Evolutionary conservation across 2,329 filamentous ascomycete species (phyloP).

Genomic region (Nigrospora oryzae): DNA sequence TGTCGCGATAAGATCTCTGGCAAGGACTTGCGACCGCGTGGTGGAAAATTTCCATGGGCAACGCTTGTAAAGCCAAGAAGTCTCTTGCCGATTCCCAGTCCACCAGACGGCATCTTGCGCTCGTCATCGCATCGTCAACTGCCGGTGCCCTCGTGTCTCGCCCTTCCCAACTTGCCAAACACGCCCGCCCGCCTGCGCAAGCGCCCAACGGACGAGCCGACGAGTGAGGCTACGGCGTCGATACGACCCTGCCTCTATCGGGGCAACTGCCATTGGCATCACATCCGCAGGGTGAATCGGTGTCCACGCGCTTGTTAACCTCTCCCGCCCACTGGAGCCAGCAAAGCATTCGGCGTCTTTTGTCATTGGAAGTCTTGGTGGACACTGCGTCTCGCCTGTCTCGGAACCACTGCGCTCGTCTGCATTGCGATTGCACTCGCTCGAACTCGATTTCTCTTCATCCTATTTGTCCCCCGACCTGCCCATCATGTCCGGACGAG

Average conservation of each 20-base stretch:
- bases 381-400: neutral
- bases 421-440: no score
- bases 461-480: slow-evolving; percentile 7
- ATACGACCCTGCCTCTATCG: no score
- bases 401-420: neutral
- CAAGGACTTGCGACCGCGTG: no score
- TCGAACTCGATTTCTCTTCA: neutral
- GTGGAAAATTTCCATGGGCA: slow-evolving; percentile 2
- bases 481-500: slow-evolving; percentile 33
- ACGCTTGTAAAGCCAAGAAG: neutral
- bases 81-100: neutral
- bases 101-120: neutral
- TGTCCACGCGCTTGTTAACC: no score
- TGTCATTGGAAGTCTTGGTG: slow-evolving; percentile 1
- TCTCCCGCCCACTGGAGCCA: slow-evolving; percentile 1
- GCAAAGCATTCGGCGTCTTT: neutral
- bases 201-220: no score
- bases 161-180: no score
- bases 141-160: no score
- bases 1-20: no score
- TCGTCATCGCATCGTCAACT: neutral
- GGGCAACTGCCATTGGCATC: no score
- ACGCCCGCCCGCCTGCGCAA: no score
- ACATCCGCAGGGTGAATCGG: no score
- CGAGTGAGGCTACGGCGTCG: no score